Evolutionary conservation across 148 eudicot species (phyloP), one percentile per base, ranked within the genome.

Genomic region (Simmondsia chinensis): DNA sequence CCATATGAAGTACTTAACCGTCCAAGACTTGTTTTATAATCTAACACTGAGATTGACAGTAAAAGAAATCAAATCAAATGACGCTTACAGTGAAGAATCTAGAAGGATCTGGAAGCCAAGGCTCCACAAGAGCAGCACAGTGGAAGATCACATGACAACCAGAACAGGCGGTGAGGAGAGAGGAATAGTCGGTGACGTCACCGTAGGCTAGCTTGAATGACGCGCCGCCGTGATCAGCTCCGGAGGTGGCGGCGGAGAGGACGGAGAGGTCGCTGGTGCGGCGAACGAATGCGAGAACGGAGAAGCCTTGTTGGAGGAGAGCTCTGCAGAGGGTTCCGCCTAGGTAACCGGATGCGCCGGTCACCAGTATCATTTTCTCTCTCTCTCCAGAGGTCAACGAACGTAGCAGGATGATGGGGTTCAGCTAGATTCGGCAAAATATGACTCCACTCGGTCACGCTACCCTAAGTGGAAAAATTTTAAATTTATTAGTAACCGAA

Each of bases 341-440:
- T 13, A 89, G 34, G 78, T 75, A 89, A 25, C 97, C 97, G 37
- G 97, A 81, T 38, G 97, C 95, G 14, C 97, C 97, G 58, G 97
- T 89, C 2, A 89, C 85, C 33, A 89, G n/a, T 43, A 79, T 55
- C 52, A 54, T 64, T 65, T 38, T 69, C 50, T 48, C 29, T 24
- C 30, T 32, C 19, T 48, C 13, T 29, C 39, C 9, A 24, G 44
- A 19, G 13, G 55, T 44, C 51, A 55, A 34, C 11, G 19, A 22
- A n/a, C n/a, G n/a, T n/a, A n/a, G n/a, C n/a, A n/a, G n/a, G n/a
- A n/a, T n/a, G n/a, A n/a, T n/a, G n/a, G n/a, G n/a, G n/a, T n/a
- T n/a, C n/a, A n/a, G n/a, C n/a, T n/a, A n/a, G n/a, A n/a, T n/a
- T n/a, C n/a, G n/a, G n/a, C n/a, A n/a, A n/a, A n/a, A n/a, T n/a